Evolutionary conservation across 306 rosid genomes (phyloP), one percentile per base, ranked within the genome.

Genomic region (Quillaja saponaria): DNA sequence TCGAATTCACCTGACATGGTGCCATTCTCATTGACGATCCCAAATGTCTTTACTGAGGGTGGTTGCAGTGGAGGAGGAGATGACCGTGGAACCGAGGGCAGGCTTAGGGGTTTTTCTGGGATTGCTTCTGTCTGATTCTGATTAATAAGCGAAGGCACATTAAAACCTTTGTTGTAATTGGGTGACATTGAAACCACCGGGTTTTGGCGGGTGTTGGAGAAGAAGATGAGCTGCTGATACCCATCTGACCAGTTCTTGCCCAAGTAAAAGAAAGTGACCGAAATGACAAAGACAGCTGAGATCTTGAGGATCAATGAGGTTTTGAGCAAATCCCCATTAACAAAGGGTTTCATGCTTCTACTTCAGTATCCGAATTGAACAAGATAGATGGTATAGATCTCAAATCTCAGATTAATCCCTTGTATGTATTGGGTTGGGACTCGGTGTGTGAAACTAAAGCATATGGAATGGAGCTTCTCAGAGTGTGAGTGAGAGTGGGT

Each of bases 1-100:
- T 84, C 87, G 62, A 92, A 92, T 10, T 86, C 83, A 13, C 82
- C 88, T 5, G 96, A 66, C 96, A 88, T 91, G 35, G 95, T 88
- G 34, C 96, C 98, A 56, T 88, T 84, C 76, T 88, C 88, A 34
- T 74, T 77, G 49, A 88, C 84, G 66, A 91, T 79, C 72, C 96
- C 98, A 55, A 81, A 80, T 67, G 81, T 75, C 82, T 58, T 66
- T 14, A 83, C 19, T 15, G 71, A 44, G 10, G 2, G 52, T 39
- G 80, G 11, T 39, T 75, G 66, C 0, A 79, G 67, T 8, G 80
- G 79, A 2, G 84, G 47, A 0, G 71, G 69, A 0, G 60, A 42
- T 0, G 78, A 44, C 9, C 72, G 63, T 0, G 68, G 64, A 0
- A 58, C 15, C 0, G 67, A 45, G 37, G 65, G 49, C 7, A 45